phyloP scores from a whole-genome alignment of 257 asterid species.

The Solanum ossicruentum region DNA sequence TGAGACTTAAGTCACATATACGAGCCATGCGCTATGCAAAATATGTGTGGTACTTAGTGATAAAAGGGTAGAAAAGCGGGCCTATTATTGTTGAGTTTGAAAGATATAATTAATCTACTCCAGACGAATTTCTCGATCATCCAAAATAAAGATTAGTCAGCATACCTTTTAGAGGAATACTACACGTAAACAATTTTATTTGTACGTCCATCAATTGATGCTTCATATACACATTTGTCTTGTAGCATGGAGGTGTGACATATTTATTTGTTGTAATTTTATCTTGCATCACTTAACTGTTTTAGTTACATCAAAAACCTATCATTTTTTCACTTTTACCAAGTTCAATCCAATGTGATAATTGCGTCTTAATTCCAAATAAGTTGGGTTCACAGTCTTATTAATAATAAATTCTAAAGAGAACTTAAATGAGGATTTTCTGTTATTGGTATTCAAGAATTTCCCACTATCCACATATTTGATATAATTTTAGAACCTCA shows the following conservation, averaged over 20 bases:
- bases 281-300: neutral
- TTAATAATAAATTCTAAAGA: neutral
- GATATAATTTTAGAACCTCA: neutral
- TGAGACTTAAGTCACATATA: neutral
- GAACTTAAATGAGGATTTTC: neutral
- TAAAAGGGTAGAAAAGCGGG: neutral
- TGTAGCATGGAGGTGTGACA: neutral
- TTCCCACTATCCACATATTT: neutral
- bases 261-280: neutral
- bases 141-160: neutral
- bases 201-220: neutral
- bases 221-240: neutral
- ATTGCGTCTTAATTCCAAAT: neutral
- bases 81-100: neutral
- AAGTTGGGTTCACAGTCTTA: neutral
- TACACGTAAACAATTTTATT: neutral
- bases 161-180: neutral
- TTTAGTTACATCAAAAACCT: neutral
- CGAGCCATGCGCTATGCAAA: neutral
- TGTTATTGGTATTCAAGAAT: neutral
- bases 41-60: neutral
- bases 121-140: neutral
- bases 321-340: too few species aligned
- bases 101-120: fast-evolving
- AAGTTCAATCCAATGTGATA: neutral